phyloP scores from a whole-genome alignment of 345 rosid genomes.

The Capsella bursapastoris region DNA sequence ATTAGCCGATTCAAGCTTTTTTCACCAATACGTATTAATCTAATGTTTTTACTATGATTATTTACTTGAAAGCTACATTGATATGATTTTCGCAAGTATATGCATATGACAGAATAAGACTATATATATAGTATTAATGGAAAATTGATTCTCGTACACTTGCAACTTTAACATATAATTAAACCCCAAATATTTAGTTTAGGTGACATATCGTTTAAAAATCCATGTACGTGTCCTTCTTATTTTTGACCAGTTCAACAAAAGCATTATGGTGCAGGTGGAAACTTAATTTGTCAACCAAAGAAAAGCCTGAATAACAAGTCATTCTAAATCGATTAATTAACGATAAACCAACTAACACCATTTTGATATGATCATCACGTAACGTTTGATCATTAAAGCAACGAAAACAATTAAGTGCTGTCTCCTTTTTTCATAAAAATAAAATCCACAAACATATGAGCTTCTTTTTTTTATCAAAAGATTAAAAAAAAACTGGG shows the following conservation, averaged over 20 bases:
- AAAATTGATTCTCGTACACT: slow-evolving; percentile 15
- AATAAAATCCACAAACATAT: too few species aligned
- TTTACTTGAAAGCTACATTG: neutral
- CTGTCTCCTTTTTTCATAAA: neutral
- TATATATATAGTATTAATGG: neutral
- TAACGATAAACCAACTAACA: slow-evolving; percentile 15
- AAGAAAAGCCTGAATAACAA: slow-evolving; percentile 28
- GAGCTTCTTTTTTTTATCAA: too few species aligned
- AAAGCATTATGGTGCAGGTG: slow-evolving; percentile 19
- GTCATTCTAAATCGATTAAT: neutral
- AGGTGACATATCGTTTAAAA: slow-evolving; percentile 31
- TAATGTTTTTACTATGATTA: slow-evolving; percentile 8
- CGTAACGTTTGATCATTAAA: neutral
- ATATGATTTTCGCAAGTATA: neutral
- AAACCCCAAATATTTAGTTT: slow-evolving; percentile 9
- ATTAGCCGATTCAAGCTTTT: neutral
- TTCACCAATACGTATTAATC: slow-evolving; percentile 28
- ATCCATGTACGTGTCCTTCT: neutral
- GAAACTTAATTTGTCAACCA: slow-evolving; percentile 21
- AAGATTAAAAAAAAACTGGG: too few species aligned
- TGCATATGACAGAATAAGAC: neutral
- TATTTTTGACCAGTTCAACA: slow-evolving; percentile 34
- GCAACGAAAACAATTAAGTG: neutral
- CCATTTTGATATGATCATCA: neutral
- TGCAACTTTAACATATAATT: slow-evolving; percentile 12